These are phyloP conservation scores for Boletellus ananiceps DNA, from an alignment of 768 basidiomycete species.

Conservation along the genomic window DNA sequence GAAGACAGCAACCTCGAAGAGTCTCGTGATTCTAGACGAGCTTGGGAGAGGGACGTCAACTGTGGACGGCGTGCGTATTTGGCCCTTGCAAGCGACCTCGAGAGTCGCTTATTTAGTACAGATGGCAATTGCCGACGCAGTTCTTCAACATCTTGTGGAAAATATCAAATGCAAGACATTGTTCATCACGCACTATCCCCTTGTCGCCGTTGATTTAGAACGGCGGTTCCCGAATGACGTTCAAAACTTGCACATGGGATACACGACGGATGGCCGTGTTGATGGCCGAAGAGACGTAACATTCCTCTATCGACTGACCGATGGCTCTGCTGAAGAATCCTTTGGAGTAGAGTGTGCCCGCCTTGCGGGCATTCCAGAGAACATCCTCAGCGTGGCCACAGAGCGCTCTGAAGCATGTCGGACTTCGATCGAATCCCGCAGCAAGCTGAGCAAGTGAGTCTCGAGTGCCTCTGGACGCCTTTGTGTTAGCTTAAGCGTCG, in stretches of 20 bases:
- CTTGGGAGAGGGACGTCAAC: conserved; percentile 90
- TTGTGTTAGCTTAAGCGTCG: background rate
- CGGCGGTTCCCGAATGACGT: conserved; percentile 55
- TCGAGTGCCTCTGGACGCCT: background rate
- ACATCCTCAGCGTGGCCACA: conserved; percentile 59
- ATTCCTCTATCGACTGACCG: conserved; percentile 76
- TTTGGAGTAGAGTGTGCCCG: conserved; percentile 93
- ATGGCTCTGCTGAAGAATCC: conserved; percentile 74
- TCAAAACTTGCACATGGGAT: conserved; percentile 86
- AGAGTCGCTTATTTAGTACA: conserved; percentile 25
- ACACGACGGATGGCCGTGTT: conserved; percentile 59
- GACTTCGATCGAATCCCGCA: conserved; percentile 45
- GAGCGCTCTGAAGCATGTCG: conserved; percentile 54
- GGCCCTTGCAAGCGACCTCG: background rate
- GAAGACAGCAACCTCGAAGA: conserved; percentile 63
- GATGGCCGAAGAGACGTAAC: conserved; percentile 77
- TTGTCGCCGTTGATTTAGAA: conserved; percentile 67
- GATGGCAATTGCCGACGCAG: conserved; percentile 87
- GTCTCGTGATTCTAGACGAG: conserved; percentile 87
- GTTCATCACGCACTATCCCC: conserved; percentile 95
- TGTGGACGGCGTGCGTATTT: conserved; percentile 67
- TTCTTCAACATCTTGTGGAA: conserved; percentile 65
- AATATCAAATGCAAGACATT: conserved; percentile 64
- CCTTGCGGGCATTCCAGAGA: conserved; percentile 76
- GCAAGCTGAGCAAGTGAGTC: conserved; percentile 47